Percentiles rank a stretch among this genome's conserved stretches.
phyloP scores from a whole-genome alignment of 495 filamentous ascomycete genomes.

The Xylaria sp. region DNA sequence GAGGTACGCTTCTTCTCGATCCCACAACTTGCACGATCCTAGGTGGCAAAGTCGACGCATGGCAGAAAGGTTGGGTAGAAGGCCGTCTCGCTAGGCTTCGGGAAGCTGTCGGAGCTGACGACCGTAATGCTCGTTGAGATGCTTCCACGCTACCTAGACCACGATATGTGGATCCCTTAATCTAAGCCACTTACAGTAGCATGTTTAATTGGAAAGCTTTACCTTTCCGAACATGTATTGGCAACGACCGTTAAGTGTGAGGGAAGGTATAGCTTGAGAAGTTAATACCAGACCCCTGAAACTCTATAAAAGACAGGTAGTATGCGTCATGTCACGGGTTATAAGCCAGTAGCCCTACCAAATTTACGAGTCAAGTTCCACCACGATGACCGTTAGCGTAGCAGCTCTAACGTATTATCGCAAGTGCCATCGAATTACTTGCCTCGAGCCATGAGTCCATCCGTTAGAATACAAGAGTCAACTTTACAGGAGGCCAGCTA shows the following conservation, averaged over 20 bases:
- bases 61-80: constrained; percentile 80
- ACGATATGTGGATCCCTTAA: neutral
- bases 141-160: neutral
- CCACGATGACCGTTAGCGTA: neutral
- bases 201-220: constrained; percentile 24
- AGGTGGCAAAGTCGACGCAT: constrained; percentile 84
- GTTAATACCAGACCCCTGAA: no score
- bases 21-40: constrained; percentile 67
- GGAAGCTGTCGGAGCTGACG: constrained; percentile 58
- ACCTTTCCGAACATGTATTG: no score
- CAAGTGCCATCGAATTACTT: neutral
- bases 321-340: neutral
- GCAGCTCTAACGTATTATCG: neutral
- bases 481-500: neutral
- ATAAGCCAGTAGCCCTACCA: neutral
- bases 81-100: constrained; percentile 73
- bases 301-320: neutral
- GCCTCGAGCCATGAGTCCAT: neutral
- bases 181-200: neutral
- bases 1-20: constrained; percentile 80
- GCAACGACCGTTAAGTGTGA: no score
- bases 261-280: no score
- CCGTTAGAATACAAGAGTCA: neutral
- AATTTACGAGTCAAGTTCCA: neutral
- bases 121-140: constrained; percentile 12